Conservation (phyloP, 164 flowering plant species). For the Litsea cubeba region DNA sequence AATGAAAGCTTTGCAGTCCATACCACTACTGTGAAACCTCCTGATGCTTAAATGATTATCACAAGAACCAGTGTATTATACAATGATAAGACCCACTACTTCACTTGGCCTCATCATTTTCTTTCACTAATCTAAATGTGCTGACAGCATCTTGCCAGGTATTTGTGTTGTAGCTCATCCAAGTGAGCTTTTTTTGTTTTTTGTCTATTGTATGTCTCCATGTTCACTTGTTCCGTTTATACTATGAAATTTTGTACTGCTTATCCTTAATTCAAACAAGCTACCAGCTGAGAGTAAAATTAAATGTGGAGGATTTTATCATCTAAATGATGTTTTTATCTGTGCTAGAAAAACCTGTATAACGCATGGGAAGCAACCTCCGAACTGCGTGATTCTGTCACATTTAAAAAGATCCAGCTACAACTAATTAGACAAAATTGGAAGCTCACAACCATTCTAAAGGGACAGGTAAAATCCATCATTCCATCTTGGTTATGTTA, state of each 20-base stretch:
- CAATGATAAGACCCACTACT: not conserved
- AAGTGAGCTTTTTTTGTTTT: not conserved
- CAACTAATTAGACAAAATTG: constrained; percentile 63
- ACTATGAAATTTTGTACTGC: not conserved
- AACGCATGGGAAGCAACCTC: constrained; percentile 82
- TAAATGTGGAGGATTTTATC: not conserved
- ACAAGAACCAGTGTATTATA: not conserved
- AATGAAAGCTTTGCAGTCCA: no score
- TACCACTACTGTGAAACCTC: no score
- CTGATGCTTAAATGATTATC: not conserved
- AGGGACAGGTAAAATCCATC: constrained; percentile 63
- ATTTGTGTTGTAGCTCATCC: not conserved
- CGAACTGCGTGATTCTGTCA: constrained; percentile 75
- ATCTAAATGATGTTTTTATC: not conserved
- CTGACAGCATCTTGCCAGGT: not conserved
- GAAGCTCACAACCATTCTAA: constrained; percentile 71
- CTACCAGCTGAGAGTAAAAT: not conserved
- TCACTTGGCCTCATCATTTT: not conserved
- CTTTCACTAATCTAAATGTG: not conserved
- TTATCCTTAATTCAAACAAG: not conserved
- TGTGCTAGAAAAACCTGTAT: constrained; percentile 66
- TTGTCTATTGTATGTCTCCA: no score
- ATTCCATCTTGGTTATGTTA: constrained; percentile 2
- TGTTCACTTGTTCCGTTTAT: not conserved
- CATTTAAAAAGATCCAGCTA: constrained; percentile 60